Evolutionary conservation across 805 yeast genomes (phyloP).

Genomic region (Wickerhamiella hasegawae): DNA sequence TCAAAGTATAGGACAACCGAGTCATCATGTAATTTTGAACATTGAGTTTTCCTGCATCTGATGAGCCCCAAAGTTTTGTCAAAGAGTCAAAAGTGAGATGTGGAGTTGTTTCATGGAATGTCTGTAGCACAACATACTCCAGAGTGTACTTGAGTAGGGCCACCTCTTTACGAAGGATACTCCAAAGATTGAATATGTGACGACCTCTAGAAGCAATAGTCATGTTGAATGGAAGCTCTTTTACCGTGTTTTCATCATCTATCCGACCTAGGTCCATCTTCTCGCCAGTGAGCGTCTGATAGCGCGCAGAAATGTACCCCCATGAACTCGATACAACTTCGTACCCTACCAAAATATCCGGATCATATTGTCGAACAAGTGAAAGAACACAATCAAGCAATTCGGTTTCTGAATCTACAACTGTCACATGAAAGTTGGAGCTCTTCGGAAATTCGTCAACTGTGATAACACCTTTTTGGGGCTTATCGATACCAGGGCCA

Average conservation of each 20-base stretch:
- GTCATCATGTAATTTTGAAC: constrained; percentile 32
- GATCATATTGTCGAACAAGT: constrained; percentile 51
- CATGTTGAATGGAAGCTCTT: constrained; percentile 1
- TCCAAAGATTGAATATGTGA: constrained; percentile 75
- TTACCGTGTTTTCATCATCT: neutral
- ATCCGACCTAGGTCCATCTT: constrained; percentile 10
- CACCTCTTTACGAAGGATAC: constrained; percentile 47
- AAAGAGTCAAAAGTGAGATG: constrained; percentile 34
- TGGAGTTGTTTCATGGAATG: constrained; percentile 55
- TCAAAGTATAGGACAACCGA: constrained; percentile 29
- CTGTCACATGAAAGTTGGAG: neutral
- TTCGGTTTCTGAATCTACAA: constrained; percentile 38
- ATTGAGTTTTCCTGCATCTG: constrained; percentile 16
- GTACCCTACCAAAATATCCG: constrained; percentile 76
- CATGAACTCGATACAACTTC: constrained; percentile 71
- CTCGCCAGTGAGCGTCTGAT: constrained; percentile 5
- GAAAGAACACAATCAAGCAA: constrained; percentile 41
- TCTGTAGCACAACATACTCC: constrained; percentile 58
- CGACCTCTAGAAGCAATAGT: constrained; percentile 38
- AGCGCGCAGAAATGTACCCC: constrained; percentile 74
- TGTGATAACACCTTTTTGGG: neutral
- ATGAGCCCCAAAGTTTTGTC: constrained; percentile 28
- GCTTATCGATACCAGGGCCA: neutral
- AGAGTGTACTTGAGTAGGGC: constrained; percentile 52
- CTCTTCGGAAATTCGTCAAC: neutral